Percentiles rank a stretch among this genome's conserved stretches.
Conservation (phyloP, 2,329 filamentous ascomycete genomes). For the Neopestalotiopsis sp. region DNA sequence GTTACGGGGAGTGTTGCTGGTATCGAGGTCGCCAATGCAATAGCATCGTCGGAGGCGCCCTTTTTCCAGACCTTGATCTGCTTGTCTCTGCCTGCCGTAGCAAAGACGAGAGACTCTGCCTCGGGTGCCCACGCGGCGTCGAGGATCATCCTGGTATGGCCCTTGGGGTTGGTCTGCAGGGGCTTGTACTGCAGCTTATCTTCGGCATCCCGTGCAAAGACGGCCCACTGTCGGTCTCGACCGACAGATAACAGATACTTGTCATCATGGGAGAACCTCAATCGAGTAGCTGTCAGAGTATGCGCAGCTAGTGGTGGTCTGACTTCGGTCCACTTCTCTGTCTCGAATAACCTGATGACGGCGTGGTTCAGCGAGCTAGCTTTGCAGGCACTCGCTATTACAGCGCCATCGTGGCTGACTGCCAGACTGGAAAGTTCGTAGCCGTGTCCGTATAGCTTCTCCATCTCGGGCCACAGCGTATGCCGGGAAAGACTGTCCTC, state of each 20-base stretch:
- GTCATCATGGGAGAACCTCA: slow-evolving; percentile 82
- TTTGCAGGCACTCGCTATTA: slow-evolving; percentile 91
- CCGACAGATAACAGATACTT: slow-evolving; percentile 83
- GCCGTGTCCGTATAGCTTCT: slow-evolving; percentile 97
- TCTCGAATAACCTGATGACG: slow-evolving; percentile 90
- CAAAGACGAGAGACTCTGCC: slow-evolving; percentile 62
- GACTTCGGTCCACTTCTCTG: slow-evolving; percentile 84
- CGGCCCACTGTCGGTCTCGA: slow-evolving; percentile 87
- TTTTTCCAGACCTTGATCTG: slow-evolving; percentile 73
- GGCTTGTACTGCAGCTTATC: slow-evolving; percentile 56
- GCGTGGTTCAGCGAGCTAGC: slow-evolving; percentile 94
- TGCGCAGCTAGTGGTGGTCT: slow-evolving; percentile 84
- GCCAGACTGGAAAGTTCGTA: slow-evolving; percentile 94
- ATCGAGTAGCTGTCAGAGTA: slow-evolving; percentile 80
- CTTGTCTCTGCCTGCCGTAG: slow-evolving; percentile 91
- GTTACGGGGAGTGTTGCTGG: slow-evolving; percentile 68
- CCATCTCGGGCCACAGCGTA: slow-evolving; percentile 93
- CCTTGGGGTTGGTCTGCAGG: slow-evolving; percentile 75
- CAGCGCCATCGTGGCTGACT: slow-evolving; percentile 71
- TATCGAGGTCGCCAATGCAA: slow-evolving; percentile 60
- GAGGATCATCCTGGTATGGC: slow-evolving; percentile 90
- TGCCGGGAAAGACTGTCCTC: slow-evolving; percentile 90
- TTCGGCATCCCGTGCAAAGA: slow-evolving; percentile 62
- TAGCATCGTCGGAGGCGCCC: slow-evolving; percentile 37
- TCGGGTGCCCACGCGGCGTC: slow-evolving; percentile 81